A percentile compares a stretch with the other conserved stretches of the same genome.
phyloP scores from a whole-genome alignment of 768 basidiomycete species.

The Naganishia antarctica region DNA sequence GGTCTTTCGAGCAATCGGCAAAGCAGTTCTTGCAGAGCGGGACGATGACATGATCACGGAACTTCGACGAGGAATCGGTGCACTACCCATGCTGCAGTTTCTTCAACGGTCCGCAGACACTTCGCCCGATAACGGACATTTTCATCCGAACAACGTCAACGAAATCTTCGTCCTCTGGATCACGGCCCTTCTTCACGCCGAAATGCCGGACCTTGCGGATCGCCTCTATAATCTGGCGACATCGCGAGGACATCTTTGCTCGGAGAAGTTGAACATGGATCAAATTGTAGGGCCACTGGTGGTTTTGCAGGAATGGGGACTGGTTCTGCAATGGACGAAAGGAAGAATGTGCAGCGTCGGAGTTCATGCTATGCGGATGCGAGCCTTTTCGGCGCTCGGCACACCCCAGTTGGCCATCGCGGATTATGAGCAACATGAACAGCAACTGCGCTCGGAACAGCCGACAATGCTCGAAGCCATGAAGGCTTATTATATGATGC shows the following conservation, averaged over 20 bases:
- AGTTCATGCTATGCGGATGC: constrained; percentile 19
- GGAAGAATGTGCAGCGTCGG: constrained; percentile 14
- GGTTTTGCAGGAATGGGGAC: constrained; percentile 10
- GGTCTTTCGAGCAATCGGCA: neutral
- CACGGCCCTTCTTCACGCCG: neutral
- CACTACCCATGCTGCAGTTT: neutral
- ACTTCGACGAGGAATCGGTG: neutral
- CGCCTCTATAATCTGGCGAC: neutral
- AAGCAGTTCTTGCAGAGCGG: constrained; percentile 1
- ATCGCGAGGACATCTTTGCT: neutral
- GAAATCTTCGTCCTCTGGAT: neutral
- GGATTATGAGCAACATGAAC: constrained; percentile 1
- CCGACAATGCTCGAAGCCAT: constrained; percentile 10
- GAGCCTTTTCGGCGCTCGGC: constrained; percentile 2
- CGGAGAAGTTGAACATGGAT: constrained; percentile 5
- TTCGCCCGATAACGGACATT: neutral
- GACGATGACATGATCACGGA: neutral
- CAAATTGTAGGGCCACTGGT: constrained; percentile 8
- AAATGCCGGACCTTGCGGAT: constrained; percentile 19
- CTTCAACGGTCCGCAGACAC: neutral
- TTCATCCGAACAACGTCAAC: neutral
- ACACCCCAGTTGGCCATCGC: constrained; percentile 5
- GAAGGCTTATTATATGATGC: constrained; percentile 9
- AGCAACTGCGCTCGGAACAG: neutral
- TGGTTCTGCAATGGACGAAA: constrained; percentile 19